These are phyloP conservation scores for Kuraishia piskuri DNA, from an alignment of 805 yeast genomes.

Conservation along the genomic window DNA sequence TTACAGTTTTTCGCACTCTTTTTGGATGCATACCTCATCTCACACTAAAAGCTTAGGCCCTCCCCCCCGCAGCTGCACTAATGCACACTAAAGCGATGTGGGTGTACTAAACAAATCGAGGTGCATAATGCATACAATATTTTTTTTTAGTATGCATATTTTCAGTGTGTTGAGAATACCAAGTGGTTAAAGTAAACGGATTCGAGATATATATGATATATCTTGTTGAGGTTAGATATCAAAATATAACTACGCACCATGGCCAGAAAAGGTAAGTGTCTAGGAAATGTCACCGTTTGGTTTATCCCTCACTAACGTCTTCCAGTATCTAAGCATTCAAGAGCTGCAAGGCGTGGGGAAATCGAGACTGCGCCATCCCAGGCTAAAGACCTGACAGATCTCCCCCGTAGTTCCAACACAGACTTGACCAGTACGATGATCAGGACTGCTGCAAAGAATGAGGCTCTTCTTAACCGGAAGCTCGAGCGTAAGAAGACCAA, in stretches of 20 bases:
- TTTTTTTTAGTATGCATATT: not conserved
- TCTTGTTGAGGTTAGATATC: not conserved
- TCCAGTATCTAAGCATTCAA: conserved; percentile 52
- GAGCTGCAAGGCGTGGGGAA: conserved; percentile 72
- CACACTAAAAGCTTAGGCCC: too few relatives aligned
- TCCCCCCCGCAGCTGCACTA: too few relatives aligned
- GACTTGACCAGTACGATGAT: conserved; percentile 57
- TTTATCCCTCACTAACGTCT: not conserved
- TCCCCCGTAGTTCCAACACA: conserved; percentile 53
- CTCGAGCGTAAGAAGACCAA: conserved; percentile 23
- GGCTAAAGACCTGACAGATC: conserved; percentile 36
- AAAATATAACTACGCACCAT: not conserved
- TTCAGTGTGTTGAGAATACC: not conserved
- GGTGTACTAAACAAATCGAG: not conserved
- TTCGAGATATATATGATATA: too few relatives aligned
- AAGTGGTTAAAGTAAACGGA: too few relatives aligned
- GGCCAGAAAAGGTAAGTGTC: not conserved
- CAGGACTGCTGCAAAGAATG: conserved; percentile 59
- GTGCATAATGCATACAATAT: not conserved
- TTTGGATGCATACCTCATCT: too few relatives aligned
- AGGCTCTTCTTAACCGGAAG: conserved; percentile 48
- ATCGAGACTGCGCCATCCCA: conserved; percentile 28
- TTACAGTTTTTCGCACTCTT: too few relatives aligned
- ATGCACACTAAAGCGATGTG: too few relatives aligned
- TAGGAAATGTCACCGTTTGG: not conserved